Evolutionary conservation across 2,329 filamentous ascomycete genomes (phyloP).

Genomic region (Ophiostoma australiae): DNA sequence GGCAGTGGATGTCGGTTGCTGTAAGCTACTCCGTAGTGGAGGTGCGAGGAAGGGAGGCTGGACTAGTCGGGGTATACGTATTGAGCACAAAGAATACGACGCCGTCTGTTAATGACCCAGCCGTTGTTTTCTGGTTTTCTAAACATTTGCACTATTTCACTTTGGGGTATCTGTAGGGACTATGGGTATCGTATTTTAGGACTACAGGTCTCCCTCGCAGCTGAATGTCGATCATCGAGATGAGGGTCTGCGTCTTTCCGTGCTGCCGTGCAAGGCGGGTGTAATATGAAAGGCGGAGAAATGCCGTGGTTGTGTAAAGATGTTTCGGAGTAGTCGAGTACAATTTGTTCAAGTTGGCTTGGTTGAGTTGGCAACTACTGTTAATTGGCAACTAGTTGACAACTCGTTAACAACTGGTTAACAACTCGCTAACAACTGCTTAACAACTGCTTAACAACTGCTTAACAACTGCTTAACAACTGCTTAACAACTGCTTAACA

Average conservation of each 20-base stretch:
- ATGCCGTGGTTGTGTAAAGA: background rate
- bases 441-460: too few relatives aligned
- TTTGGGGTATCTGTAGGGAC: background rate
- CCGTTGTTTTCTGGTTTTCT: background rate
- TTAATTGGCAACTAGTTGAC: too few relatives aligned
- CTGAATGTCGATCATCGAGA: background rate
- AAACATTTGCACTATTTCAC: background rate
- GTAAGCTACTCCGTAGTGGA: constrained; percentile 3
- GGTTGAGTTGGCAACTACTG: too few relatives aligned
- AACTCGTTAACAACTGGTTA: too few relatives aligned
- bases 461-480: too few relatives aligned
- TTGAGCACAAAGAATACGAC: background rate
- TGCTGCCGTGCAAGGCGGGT: background rate
- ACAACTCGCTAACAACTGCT: too few relatives aligned
- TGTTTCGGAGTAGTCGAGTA: background rate
- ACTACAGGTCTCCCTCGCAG: background rate
- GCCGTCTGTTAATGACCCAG: background rate
- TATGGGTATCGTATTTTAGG: background rate
- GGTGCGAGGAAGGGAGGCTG: constrained; percentile 7
- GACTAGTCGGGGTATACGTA: background rate
- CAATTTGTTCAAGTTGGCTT: background rate
- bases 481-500: too few relatives aligned
- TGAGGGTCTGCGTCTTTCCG: background rate
- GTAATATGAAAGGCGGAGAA: background rate
- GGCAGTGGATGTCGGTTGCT: background rate